Percentiles rank a stretch among this genome's conserved stretches.
Conservation (phyloP, 2,329 filamentous ascomycete species). For the Fusarium clavum region DNA sequence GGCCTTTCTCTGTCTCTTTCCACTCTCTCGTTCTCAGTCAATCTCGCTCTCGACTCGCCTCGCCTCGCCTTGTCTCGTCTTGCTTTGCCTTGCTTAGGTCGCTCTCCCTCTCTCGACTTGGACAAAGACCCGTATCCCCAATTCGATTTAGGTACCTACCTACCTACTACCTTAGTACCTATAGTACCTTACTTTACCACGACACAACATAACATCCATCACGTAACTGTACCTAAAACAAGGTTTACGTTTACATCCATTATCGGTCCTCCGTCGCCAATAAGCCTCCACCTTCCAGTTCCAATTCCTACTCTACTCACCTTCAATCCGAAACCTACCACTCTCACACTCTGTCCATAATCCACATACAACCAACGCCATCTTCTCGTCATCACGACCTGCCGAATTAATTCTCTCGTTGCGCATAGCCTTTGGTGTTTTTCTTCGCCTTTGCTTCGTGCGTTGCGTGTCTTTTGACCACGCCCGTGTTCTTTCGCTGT, state of each 20-base stretch:
- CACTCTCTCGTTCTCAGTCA: slow-evolving; percentile 5
- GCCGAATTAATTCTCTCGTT: slow-evolving; percentile 22
- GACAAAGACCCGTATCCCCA: slow-evolving; percentile 37
- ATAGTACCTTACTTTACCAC: not conserved
- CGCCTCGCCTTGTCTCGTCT: not conserved
- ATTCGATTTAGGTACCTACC: slow-evolving; percentile 5
- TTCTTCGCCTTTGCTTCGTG: slow-evolving; percentile 14
- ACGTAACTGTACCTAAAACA: slow-evolving; percentile 35
- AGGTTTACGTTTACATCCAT: slow-evolving; percentile 37
- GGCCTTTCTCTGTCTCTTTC: slow-evolving; percentile 6
- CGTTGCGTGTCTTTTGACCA: slow-evolving; percentile 20
- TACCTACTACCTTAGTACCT: not conserved
- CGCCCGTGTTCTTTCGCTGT: slow-evolving; percentile 27
- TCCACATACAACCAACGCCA: slow-evolving; percentile 26
- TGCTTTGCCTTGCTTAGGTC: not conserved
- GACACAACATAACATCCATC: not conserved
- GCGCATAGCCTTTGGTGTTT: slow-evolving; percentile 22
- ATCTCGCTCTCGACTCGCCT: slow-evolving; percentile 2
- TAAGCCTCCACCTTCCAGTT: slow-evolving; percentile 34
- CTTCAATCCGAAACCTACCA: slow-evolving; percentile 30
- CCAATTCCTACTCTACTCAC: slow-evolving; percentile 21
- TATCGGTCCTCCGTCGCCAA: slow-evolving; percentile 25
- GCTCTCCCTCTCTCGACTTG: slow-evolving; percentile 37
- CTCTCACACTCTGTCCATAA: slow-evolving; percentile 6
- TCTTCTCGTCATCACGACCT: slow-evolving; percentile 24